phyloP scores from a whole-genome alignment of 192 early-diverging fungal genomes.

The Thoreauomyces humboldtii region DNA sequence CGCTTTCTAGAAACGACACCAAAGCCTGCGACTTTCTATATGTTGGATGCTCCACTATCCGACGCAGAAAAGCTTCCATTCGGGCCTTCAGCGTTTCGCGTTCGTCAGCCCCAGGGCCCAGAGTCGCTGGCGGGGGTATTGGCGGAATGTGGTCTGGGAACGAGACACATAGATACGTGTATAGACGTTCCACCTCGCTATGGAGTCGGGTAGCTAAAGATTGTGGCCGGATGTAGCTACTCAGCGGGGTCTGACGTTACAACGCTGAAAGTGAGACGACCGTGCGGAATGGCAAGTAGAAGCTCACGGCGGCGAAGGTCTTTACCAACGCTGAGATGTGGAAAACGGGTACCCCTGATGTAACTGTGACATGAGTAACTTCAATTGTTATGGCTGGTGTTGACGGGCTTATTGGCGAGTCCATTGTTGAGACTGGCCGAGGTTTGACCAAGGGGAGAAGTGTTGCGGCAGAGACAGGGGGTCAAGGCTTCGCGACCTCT shows the following conservation, averaged over 20 bases:
- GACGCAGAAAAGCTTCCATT: conserved; percentile 3
- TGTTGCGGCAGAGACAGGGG: too few relatives aligned
- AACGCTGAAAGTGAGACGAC: not conserved
- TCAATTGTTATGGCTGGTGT: not conserved
- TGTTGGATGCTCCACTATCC: not conserved
- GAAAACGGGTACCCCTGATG: not conserved
- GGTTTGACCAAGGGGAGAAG: too few relatives aligned
- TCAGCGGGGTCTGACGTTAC: not conserved
- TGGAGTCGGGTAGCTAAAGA: conserved; percentile 12
- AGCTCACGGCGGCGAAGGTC: not conserved
- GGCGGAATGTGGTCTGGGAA: conserved; percentile 29
- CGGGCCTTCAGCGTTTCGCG: not conserved
- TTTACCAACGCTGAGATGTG: not conserved
- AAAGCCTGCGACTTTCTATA: not conserved
- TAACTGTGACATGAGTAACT: not conserved
- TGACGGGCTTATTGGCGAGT: conserved; percentile 2
- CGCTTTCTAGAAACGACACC: conserved; percentile 17
- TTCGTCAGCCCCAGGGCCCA: not conserved
- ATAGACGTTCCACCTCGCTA: conserved; percentile 28
- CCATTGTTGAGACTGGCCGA: too few relatives aligned
- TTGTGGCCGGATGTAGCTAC: not conserved
- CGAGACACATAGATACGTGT: not conserved
- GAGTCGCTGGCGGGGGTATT: conserved; percentile 17
- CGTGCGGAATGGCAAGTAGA: not conserved
- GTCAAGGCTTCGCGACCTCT: too few relatives aligned